These are phyloP conservation scores for Penicillium turbatum DNA, from an alignment of 495 filamentous ascomycete genomes.

Conservation along the genomic window DNA sequence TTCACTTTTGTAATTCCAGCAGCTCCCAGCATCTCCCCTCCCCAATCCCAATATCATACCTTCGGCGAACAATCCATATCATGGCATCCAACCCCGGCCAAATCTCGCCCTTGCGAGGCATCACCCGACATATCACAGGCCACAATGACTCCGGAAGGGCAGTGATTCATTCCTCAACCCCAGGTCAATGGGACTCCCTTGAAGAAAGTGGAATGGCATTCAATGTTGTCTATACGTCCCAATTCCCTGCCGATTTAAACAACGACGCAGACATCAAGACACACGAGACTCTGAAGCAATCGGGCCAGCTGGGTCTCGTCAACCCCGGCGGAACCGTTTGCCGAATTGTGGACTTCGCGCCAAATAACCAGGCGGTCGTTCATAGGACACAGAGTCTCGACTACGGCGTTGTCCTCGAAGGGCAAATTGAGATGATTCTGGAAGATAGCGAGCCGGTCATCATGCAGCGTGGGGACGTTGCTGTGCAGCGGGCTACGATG, in stretches of 20 bases:
- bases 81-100: conserved; percentile 17
- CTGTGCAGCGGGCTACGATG: conserved; percentile 57
- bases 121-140: conserved; percentile 40
- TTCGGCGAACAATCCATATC: neutral
- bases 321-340: conserved; percentile 50
- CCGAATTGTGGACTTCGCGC: conserved; percentile 62
- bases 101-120: conserved; percentile 27
- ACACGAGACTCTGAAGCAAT: conserved; percentile 32
- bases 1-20: neutral
- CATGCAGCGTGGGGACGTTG: conserved; percentile 66
- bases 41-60: neutral
- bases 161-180: conserved; percentile 27
- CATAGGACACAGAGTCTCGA: conserved; percentile 72
- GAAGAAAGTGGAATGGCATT: conserved; percentile 25
- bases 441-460: conserved; percentile 59
- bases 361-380: conserved; percentile 57
- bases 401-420: conserved; percentile 75
- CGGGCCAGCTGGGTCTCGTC: conserved; percentile 39
- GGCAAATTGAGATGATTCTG: conserved; percentile 68
- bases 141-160: conserved; percentile 34
- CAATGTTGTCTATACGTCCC: conserved; percentile 43
- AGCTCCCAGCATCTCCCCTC: neutral
- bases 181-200: conserved; percentile 17
- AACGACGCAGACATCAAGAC: conserved; percentile 44
- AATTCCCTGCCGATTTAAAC: conserved; percentile 53